phyloP scores from a whole-genome alignment of 495 filamentous ascomycete species.

The Neurospora cerealis region DNA sequence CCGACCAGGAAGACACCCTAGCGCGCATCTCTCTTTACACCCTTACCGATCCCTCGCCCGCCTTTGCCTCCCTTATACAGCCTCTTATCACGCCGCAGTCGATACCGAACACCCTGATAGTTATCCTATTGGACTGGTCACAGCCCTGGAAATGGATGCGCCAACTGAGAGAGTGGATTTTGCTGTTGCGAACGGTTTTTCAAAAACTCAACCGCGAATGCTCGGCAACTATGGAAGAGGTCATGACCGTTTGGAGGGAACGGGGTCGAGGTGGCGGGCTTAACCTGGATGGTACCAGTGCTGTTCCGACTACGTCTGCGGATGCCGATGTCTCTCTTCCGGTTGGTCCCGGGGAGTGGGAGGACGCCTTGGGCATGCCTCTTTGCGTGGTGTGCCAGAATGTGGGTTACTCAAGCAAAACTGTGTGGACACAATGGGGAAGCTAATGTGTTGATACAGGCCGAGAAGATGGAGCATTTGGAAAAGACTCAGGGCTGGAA shows the following conservation, averaged over 20 bases:
- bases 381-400: slow-evolving; percentile 91
- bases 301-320: slow-evolving; percentile 25
- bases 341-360: slow-evolving; percentile 86
- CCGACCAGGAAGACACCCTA: slow-evolving; percentile 90
- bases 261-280: slow-evolving; percentile 43
- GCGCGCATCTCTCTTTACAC: slow-evolving; percentile 88
- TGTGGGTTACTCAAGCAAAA: slow-evolving; percentile 38
- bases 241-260: slow-evolving; percentile 55
- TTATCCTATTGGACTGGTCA: slow-evolving; percentile 86
- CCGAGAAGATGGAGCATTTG: slow-evolving; percentile 78
- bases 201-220: slow-evolving; percentile 64
- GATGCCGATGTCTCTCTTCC: slow-evolving; percentile 62
- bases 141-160: slow-evolving; percentile 89
- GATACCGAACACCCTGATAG: slow-evolving; percentile 77
- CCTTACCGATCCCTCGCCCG: slow-evolving; percentile 68
- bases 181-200: slow-evolving; percentile 65
- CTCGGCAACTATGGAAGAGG: slow-evolving; percentile 74
- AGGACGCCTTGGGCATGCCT: slow-evolving; percentile 79
- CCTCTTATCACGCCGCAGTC: slow-evolving; percentile 79
- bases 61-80: slow-evolving; percentile 74
- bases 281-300: slow-evolving; percentile 38
- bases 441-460: slow-evolving; percentile 39
- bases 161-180: slow-evolving; percentile 78
- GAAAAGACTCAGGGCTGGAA: slow-evolving; percentile 86
- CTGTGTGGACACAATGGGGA: neutral